Evolutionary conservation across 805 yeast species (phyloP).

Genomic region (Wickerhamomyces alni): DNA sequence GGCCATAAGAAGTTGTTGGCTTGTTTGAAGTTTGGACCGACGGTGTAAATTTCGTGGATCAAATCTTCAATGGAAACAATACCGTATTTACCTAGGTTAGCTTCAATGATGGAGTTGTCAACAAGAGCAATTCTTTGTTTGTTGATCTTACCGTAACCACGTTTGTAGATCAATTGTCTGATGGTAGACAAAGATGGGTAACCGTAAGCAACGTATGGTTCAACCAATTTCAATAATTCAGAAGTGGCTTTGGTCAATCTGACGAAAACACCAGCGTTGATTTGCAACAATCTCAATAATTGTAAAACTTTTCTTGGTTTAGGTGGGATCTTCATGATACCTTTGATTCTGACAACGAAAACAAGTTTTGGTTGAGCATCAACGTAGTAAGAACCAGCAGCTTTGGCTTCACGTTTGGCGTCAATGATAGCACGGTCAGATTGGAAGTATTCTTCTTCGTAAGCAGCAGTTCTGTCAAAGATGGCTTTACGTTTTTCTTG

Average conservation of each 20-base stretch:
- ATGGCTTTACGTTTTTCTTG: conserved; percentile 60
- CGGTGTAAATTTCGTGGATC: conserved; percentile 93
- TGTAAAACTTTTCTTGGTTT: conserved; percentile 98
- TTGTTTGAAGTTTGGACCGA: conserved; percentile 98
- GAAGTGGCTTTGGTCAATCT: conserved; percentile 93
- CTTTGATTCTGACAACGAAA: conserved; percentile 97
- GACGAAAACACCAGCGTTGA: conserved; percentile 92
- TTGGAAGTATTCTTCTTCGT: conserved; percentile 89
- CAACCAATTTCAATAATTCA: conserved; percentile 89
- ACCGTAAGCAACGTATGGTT: conserved; percentile 96
- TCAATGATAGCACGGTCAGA: conserved; percentile 83
- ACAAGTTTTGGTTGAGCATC: conserved; percentile 93
- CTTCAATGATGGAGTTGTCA: conserved; percentile 87
- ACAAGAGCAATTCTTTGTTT: conserved; percentile 89
- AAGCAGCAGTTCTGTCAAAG: conserved; percentile 94
- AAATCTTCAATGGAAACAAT: conserved; percentile 86
- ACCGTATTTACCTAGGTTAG: conserved; percentile 86
- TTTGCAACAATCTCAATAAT: conserved; percentile 87
- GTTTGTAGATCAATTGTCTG: conserved; percentile 92
- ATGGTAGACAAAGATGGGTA: conserved; percentile 91
- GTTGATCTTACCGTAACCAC: conserved; percentile 97
- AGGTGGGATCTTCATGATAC: conserved; percentile 97
- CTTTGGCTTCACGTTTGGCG: conserved; percentile 92
- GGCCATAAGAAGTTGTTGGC: conserved; percentile 98
- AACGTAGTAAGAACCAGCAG: conserved; percentile 89